Conservation (phyloP, 495 filamentous ascomycete genomes). For the Coniosporium apollinis region DNA sequence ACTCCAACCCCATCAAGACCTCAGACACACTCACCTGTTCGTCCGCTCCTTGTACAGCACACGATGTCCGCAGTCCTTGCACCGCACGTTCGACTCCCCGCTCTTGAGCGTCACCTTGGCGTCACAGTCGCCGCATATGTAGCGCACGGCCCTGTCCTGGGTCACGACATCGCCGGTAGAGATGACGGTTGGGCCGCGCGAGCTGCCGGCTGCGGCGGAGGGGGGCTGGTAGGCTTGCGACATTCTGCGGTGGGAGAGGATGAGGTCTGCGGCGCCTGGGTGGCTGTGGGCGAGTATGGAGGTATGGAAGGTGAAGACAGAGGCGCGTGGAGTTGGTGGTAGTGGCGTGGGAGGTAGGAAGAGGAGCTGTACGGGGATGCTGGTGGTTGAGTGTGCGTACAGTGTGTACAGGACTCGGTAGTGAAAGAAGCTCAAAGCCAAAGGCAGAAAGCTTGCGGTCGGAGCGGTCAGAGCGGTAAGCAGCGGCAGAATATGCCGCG, state of each 20-base stretch:
- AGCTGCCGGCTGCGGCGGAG: constrained; percentile 9
- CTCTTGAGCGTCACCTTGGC: constrained; percentile 62
- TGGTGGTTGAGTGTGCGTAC: no score
- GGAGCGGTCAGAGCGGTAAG: no score
- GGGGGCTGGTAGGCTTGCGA: constrained; percentile 46
- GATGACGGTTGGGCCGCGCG: neutral
- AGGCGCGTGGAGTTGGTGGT: no score
- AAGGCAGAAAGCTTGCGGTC: no score
- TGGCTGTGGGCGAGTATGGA: no score
- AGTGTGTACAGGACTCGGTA: no score
- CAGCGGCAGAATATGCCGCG: no score
- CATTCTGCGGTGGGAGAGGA: constrained; percentile 23
- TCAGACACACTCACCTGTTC: constrained; percentile 52
- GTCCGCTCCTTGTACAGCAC: constrained; percentile 97
- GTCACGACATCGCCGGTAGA: constrained; percentile 7
- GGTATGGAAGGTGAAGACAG: no score
- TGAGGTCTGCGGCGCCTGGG: no score
- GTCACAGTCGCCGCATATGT: constrained; percentile 90
- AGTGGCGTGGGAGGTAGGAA: no score
- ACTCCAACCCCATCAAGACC: neutral
- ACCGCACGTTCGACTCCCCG: constrained; percentile 78
- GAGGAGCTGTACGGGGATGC: no score
- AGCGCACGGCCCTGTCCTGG: constrained; percentile 40
- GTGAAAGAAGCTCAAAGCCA: no score
- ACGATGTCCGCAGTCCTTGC: constrained; percentile 89